Conservation (phyloP, 208 protist species). For the Porcisia hertigi region DNA sequence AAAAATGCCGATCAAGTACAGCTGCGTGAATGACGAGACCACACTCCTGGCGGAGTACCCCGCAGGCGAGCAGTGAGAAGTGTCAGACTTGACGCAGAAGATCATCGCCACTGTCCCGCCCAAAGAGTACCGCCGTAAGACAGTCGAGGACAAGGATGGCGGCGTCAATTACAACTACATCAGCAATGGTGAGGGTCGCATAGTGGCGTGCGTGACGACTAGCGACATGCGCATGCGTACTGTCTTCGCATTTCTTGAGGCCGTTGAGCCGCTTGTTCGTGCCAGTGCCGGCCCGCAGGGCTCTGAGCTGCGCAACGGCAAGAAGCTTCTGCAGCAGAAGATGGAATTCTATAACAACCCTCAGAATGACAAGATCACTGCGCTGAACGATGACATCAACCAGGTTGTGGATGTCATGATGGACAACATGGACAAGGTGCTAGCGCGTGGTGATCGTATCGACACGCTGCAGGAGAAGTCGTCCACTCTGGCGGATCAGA, state of each 20-base stretch:
- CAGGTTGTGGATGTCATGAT: constrained; percentile 93
- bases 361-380: constrained; percentile 91
- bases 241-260: constrained; percentile 90
- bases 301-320: constrained; percentile 81
- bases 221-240: constrained; percentile 91
- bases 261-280: constrained; percentile 85
- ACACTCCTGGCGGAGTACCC: constrained; percentile 85
- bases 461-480: constrained; percentile 91
- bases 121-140: constrained; percentile 88
- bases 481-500: constrained; percentile 75
- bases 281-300: constrained; percentile 47
- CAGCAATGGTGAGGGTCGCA: constrained; percentile 87
- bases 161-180: constrained; percentile 93
- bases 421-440: constrained; percentile 93
- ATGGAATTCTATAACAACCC: constrained; percentile 94
- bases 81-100: constrained; percentile 88
- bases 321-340: constrained; percentile 92
- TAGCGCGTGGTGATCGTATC: constrained; percentile 85
- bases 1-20: constrained; percentile 89
- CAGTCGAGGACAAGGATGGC: constrained; percentile 89
- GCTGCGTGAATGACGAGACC: constrained; percentile 86
- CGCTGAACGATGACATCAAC: constrained; percentile 89
- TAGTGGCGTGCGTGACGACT: constrained; percentile 85
- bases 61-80: constrained; percentile 65
- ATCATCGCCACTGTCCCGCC: constrained; percentile 84